Conservation (phyloP, 371 early-diverging fungal species). For the Chytridium lagenaria region DNA sequence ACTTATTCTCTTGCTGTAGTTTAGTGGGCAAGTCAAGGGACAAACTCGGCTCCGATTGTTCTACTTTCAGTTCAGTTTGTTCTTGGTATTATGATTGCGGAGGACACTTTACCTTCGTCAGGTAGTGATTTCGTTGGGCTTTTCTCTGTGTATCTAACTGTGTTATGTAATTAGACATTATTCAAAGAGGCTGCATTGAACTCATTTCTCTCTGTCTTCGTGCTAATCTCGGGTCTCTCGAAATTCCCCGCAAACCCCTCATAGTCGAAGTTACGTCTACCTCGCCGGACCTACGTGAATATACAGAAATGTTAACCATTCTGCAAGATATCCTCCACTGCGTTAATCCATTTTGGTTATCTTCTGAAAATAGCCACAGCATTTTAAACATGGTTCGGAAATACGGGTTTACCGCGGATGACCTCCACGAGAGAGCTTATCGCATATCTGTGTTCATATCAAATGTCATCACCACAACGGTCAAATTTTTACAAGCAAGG, state of each 20-base stretch:
- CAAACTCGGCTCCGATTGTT: too few species aligned
- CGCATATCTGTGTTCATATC: not conserved
- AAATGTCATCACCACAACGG: not conserved
- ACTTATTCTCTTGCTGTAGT: conserved; percentile 7
- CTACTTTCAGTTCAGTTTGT: not conserved
- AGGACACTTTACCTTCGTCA: not conserved
- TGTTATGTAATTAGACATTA: not conserved
- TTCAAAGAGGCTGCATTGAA: not conserved
- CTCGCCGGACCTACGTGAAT: not conserved
- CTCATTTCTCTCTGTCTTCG: not conserved
- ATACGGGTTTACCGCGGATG: not conserved
- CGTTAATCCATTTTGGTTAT: not conserved
- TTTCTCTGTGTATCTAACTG: too few species aligned
- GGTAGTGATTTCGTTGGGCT: not conserved
- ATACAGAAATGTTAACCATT: not conserved
- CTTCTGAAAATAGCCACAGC: not conserved
- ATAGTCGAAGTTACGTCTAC: not conserved
- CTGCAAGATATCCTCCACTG: not conserved
- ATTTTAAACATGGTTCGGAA: not conserved
- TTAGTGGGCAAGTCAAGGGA: not conserved
- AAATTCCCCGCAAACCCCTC: not conserved
- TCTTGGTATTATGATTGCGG: not conserved
- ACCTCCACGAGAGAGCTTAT: not conserved
- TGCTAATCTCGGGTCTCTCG: not conserved
- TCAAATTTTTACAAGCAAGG: not conserved